Percentiles rank a stretch among this genome's conserved stretches.
These are phyloP conservation scores for Salix viminalis DNA, from an alignment of 345 rosid genomes.

Conservation along the genomic window DNA sequence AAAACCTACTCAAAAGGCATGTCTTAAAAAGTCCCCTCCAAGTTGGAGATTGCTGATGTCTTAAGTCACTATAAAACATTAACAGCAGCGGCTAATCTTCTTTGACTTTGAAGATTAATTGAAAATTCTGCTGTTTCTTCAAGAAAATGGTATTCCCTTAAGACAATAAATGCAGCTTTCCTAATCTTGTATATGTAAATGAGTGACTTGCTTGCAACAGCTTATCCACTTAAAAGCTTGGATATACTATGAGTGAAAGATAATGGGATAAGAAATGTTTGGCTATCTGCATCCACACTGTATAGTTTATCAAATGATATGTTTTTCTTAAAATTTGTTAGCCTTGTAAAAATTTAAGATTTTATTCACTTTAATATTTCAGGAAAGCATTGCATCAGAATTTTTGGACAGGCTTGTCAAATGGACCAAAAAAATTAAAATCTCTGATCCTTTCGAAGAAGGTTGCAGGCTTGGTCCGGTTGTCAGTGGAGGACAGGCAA, in stretches of 20 bases:
- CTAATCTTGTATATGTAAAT: background rate
- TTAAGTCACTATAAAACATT: background rate
- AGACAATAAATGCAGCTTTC: background rate
- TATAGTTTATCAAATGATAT: background rate
- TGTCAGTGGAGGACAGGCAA: conserved; percentile 81
- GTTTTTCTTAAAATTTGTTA: background rate
- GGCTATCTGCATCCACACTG: background rate
- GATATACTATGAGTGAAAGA: background rate
- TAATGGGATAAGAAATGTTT: background rate
- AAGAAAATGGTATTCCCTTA: background rate
- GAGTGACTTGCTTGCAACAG: background rate
- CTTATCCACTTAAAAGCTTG: background rate
- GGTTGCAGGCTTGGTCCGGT: conserved; percentile 94
- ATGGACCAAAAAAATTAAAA: conserved; percentile 76
- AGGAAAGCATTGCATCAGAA: conserved; percentile 73
- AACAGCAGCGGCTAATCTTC: background rate
- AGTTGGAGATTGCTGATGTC: too few relatives aligned
- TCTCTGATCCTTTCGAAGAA: conserved; percentile 90
- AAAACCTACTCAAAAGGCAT: background rate
- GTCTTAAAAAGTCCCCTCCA: background rate
- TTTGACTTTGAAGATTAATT: background rate
- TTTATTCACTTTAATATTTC: conserved; percentile 20
- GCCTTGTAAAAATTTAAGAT: background rate
- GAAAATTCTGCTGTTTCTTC: background rate
- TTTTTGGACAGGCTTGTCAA: conserved; percentile 66